These are phyloP conservation scores for Scolecobasidium constrictum DNA, from an alignment of 2,329 filamentous ascomycete species.

Conservation along the genomic window DNA sequence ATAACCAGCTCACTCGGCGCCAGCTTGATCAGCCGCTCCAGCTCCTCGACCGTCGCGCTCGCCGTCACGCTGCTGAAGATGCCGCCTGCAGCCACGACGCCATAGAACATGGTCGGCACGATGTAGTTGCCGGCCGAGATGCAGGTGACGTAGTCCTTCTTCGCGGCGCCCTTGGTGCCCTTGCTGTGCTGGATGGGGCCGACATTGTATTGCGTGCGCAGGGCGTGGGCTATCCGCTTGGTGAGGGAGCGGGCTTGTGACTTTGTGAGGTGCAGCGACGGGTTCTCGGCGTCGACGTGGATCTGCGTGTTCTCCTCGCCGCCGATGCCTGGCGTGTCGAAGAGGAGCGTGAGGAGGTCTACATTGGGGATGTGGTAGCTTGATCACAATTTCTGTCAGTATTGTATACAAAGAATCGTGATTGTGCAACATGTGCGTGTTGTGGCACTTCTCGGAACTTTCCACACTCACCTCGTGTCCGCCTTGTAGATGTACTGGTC, in stretches of 20 bases:
- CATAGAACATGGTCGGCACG: conserved; percentile 43
- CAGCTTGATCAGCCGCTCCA: conserved; percentile 37
- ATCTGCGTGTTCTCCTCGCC: conserved; percentile 40
- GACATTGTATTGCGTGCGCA: conserved; percentile 44
- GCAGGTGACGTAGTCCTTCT: conserved; percentile 40
- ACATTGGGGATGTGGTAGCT: conserved; percentile 23
- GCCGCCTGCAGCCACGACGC: conserved; percentile 47
- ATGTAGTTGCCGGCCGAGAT: conserved; percentile 47
- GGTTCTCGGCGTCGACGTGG: conserved; percentile 47
- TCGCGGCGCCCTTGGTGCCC: conserved; percentile 27
- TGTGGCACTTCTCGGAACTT: too few relatives aligned
- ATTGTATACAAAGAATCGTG: too few relatives aligned
- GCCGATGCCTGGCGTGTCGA: neutral
- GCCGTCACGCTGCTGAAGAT: conserved; percentile 47
- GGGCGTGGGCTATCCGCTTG: conserved; percentile 42
- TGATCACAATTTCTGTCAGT: too few relatives aligned
- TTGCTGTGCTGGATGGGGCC: conserved; percentile 23
- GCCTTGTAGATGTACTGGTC: conserved; percentile 3
- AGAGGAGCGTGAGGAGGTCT: conserved; percentile 23
- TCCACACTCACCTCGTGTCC: conserved; percentile 5
- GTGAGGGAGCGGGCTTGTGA: conserved; percentile 36
- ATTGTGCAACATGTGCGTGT: too few relatives aligned
- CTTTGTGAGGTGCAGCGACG: conserved; percentile 44
- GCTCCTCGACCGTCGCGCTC: conserved; percentile 38
- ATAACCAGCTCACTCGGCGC: conserved; percentile 32